Conservation (phyloP, 2,329 filamentous ascomycete genomes). For the Chaetomium sp. region DNA sequence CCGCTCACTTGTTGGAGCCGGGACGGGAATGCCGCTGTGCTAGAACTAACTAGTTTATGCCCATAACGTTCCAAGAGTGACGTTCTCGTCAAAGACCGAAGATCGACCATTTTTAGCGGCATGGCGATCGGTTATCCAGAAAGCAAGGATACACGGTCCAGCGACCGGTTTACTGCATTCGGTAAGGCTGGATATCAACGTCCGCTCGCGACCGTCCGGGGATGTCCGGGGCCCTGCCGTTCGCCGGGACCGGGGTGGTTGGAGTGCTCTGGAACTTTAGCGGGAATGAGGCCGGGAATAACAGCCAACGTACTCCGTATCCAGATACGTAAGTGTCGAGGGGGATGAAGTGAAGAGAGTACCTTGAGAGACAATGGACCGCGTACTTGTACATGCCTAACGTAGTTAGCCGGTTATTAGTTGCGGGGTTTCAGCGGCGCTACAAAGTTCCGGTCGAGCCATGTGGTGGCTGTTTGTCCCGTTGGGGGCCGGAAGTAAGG, state of each 20-base stretch:
- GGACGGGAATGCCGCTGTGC: neutral
- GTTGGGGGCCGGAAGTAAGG: neutral
- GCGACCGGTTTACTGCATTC: constrained; percentile 1
- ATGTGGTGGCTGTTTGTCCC: neutral
- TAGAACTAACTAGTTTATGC: neutral
- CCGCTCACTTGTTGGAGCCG: no score
- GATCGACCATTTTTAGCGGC: constrained; percentile 7
- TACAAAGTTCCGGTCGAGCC: neutral
- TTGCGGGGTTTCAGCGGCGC: neutral
- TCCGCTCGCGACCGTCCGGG: neutral
- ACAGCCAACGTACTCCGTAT: neutral
- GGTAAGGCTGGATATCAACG: neutral
- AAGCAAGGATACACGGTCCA: neutral
- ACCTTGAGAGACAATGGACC: neutral
- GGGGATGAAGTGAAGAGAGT: neutral
- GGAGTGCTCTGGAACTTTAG: neutral
- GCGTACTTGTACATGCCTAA: no score
- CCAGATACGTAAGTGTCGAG: no score
- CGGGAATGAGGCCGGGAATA: neutral
- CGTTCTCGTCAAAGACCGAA: neutral
- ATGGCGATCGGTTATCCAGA: neutral
- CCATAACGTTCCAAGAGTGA: neutral
- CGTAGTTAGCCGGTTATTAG: neutral
- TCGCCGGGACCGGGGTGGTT: neutral
- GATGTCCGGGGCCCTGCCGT: neutral